A percentile compares a stretch with the other conserved stretches of the same genome.
Evolutionary conservation across 169 alveolate species (phyloP).

Genomic region (Babesia bovis): DNA sequence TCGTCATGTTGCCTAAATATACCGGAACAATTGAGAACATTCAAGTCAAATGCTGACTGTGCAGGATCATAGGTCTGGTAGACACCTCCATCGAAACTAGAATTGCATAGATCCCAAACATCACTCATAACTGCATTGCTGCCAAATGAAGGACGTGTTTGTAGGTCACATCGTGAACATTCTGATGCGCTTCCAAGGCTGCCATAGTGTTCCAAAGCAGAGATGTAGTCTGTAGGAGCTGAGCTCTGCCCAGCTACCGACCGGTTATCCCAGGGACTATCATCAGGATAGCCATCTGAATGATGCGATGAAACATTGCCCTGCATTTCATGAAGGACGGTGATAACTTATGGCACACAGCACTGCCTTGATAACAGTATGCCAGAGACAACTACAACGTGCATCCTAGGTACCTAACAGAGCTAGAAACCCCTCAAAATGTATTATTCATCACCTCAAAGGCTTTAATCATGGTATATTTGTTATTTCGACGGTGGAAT

Average conservation of each 20-base stretch:
- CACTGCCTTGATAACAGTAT: too few relatives aligned
- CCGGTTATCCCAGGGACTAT: too few relatives aligned
- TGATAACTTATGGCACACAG: too few relatives aligned
- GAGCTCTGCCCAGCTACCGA: neutral
- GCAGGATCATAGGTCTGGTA: conserved; percentile 1
- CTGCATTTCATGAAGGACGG: too few relatives aligned
- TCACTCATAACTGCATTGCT: neutral
- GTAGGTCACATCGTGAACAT: neutral
- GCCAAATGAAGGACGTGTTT: neutral
- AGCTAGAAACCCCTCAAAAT: too few relatives aligned
- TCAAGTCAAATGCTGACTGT: neutral
- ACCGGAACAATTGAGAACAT: neutral
- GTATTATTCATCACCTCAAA: too few relatives aligned
- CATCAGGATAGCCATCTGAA: too few relatives aligned
- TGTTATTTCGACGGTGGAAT: too few relatives aligned
- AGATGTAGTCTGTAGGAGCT: conserved; percentile 54
- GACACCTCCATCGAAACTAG: neutral
- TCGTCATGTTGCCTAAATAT: neutral
- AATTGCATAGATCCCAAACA: neutral
- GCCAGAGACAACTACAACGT: too few relatives aligned
- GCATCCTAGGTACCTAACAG: too few relatives aligned
- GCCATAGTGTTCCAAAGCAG: conserved; percentile 58
- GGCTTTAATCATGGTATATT: too few relatives aligned
- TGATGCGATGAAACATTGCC: neutral
- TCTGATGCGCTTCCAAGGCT: neutral